These are phyloP conservation scores for Evansstolkia leycettana DNA, from an alignment of 495 filamentous ascomycete species.

Conservation along the genomic window DNA sequence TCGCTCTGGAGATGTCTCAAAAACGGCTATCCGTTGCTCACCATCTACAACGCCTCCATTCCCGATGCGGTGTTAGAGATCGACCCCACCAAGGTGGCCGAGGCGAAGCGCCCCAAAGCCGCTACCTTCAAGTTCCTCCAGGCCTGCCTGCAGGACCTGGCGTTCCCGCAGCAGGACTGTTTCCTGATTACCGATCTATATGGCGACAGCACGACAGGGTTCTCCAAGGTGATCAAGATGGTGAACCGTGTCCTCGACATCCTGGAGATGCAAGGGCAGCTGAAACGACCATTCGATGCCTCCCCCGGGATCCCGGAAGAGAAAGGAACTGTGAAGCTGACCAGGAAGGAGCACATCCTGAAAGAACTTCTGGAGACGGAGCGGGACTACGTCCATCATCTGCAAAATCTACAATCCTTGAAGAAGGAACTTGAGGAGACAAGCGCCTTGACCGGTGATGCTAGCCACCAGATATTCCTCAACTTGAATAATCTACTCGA, in stretches of 20 bases:
- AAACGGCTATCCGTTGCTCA: slow-evolving; percentile 72
- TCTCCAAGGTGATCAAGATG: slow-evolving; percentile 84
- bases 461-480: slow-evolving; percentile 88
- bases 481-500: slow-evolving; percentile 91
- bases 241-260: slow-evolving; percentile 87
- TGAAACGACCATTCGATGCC: slow-evolving; percentile 41
- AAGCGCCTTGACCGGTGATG: slow-evolving; percentile 77
- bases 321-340: slow-evolving; percentile 42
- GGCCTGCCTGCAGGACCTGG: slow-evolving; percentile 57
- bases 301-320: slow-evolving; percentile 29
- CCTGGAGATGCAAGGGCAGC: slow-evolving; percentile 57
- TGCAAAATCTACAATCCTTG: slow-evolving; percentile 85
- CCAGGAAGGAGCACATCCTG: slow-evolving; percentile 76
- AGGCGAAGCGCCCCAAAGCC: slow-evolving; percentile 56
- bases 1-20: slow-evolving; percentile 83
- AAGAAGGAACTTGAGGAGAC: slow-evolving; percentile 84
- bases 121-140: slow-evolving; percentile 61
- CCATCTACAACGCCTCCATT: slow-evolving; percentile 74
- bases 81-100: slow-evolving; percentile 42
- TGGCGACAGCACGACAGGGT: slow-evolving; percentile 88
- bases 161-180: slow-evolving; percentile 65
- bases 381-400: slow-evolving; percentile 95
- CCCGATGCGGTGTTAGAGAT: slow-evolving; percentile 52
- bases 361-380: slow-evolving; percentile 88
- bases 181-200: slow-evolving; percentile 89